Evolutionary conservation across 2,329 filamentous ascomycete genomes (phyloP).

Genomic region (Colletotrichum tanaceti): DNA sequence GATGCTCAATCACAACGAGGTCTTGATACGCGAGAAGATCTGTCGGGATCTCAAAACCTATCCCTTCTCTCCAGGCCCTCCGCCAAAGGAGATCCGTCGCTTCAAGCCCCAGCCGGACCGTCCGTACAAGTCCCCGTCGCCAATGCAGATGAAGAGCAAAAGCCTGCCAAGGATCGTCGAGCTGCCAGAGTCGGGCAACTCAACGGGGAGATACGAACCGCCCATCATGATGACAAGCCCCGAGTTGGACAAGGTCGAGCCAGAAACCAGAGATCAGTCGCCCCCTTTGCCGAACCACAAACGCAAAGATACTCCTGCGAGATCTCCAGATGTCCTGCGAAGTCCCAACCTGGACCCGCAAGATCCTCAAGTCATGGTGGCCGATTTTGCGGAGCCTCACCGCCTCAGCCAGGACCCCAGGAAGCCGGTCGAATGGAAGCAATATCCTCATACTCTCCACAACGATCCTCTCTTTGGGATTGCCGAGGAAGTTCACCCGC

Average conservation of each 20-base stretch:
- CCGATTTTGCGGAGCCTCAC: slow-evolving; percentile 13
- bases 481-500: slow-evolving; percentile 27
- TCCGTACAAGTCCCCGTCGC: slow-evolving; percentile 22
- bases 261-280: background rate
- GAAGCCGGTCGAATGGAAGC: slow-evolving; percentile 6
- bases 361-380: slow-evolving; percentile 20
- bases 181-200: slow-evolving; percentile 16
- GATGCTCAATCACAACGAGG: slow-evolving; percentile 28
- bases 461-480: slow-evolving; percentile 25
- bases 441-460: slow-evolving; percentile 13
- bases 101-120: slow-evolving; percentile 18
- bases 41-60: slow-evolving; percentile 17
- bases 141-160: slow-evolving; percentile 22
- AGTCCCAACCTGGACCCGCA: slow-evolving; percentile 11
- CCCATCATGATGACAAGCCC: background rate
- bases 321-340: slow-evolving; percentile 23
- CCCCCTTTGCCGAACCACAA: background rate
- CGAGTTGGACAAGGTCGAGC: slow-evolving; percentile 1
- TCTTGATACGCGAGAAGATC: slow-evolving; percentile 29
- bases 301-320: slow-evolving; percentile 31
- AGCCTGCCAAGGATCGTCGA: slow-evolving; percentile 12
- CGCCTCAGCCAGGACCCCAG: slow-evolving; percentile 27
- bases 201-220: background rate
- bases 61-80: slow-evolving; percentile 1
- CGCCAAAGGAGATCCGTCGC: slow-evolving; percentile 28